A percentile compares a stretch with the other conserved stretches of the same genome.
phyloP scores from a whole-genome alignment of 73 alveolate genomes.

The Paramecium octaurelia region DNA sequence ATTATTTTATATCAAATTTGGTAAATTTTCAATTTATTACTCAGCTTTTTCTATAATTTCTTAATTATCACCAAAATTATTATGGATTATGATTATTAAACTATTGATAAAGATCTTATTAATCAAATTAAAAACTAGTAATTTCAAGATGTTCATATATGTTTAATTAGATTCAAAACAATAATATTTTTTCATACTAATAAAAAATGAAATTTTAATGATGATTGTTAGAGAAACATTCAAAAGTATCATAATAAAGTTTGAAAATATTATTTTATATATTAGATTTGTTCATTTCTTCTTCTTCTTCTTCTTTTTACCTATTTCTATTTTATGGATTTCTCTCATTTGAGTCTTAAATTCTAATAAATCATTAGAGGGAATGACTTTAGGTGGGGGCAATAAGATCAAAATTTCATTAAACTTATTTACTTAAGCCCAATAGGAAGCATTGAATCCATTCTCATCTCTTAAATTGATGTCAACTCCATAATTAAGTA shows the following conservation, averaged over 20 bases:
- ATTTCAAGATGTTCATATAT: too few species aligned
- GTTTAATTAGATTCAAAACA: too few species aligned
- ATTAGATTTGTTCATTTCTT: not conserved
- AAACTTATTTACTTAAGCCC: slow-evolving; percentile 63
- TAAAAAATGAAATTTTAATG: too few species aligned
- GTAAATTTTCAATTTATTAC: too few species aligned
- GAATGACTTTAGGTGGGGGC: slow-evolving; percentile 48
- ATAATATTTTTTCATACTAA: too few species aligned
- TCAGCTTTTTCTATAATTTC: too few species aligned
- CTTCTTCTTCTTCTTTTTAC: slow-evolving; percentile 55
- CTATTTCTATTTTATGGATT: slow-evolving; percentile 56
- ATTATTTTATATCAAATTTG: too few species aligned
- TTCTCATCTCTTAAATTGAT: slow-evolving; percentile 75
- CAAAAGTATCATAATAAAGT: not conserved
- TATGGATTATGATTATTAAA: too few species aligned
- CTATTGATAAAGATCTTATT: too few species aligned
- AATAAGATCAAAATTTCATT: slow-evolving; percentile 36
- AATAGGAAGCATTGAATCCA: slow-evolving; percentile 79
- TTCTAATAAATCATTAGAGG: slow-evolving; percentile 46
- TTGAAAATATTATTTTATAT: not conserved
- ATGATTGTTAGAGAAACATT: too few species aligned
- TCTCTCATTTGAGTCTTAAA: slow-evolving; percentile 62
- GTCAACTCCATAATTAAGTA: slow-evolving; percentile 70
- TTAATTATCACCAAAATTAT: too few species aligned
- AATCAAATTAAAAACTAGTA: too few species aligned